phyloP scores from a whole-genome alignment of 495 filamentous ascomycete genomes.

The Astrothelium subdiscretum region DNA sequence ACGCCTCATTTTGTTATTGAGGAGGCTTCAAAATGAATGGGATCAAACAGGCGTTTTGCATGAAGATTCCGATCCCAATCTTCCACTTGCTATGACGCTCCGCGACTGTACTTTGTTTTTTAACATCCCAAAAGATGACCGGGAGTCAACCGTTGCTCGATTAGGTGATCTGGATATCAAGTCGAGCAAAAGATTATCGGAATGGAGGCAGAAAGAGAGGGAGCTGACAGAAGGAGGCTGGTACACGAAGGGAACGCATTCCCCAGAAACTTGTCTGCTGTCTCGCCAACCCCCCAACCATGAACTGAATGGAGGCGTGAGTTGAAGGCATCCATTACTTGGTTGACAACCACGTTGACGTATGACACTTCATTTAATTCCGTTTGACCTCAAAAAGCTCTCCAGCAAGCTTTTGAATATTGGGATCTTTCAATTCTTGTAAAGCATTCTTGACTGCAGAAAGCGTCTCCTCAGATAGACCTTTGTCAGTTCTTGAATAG shows the following conservation, averaged over 20 bases:
- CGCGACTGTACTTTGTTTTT: slow-evolving; percentile 81
- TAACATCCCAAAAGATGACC: slow-evolving; percentile 34
- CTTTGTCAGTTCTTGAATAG: slow-evolving; percentile 46
- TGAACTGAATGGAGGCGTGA: too few relatives aligned
- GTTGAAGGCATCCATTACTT: too few relatives aligned
- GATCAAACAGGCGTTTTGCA: neutral
- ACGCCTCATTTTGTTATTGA: neutral
- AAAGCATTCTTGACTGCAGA: slow-evolving; percentile 31
- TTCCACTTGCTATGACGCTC: slow-evolving; percentile 61
- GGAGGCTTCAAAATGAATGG: neutral
- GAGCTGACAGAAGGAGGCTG: slow-evolving; percentile 58
- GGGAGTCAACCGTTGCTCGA: slow-evolving; percentile 51
- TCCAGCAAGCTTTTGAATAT: slow-evolving; percentile 25
- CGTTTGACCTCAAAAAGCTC: slow-evolving; percentile 30
- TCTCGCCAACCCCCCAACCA: neutral
- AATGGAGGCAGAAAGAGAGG: slow-evolving; percentile 60
- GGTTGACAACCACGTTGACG: too few relatives aligned
- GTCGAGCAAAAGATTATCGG: slow-evolving; percentile 45
- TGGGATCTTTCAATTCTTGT: slow-evolving; percentile 25
- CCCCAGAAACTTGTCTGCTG: neutral
- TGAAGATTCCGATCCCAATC: neutral
- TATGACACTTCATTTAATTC: neutral
- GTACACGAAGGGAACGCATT: slow-evolving; percentile 44
- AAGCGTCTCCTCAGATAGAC: slow-evolving; percentile 37
- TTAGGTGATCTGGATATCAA: slow-evolving; percentile 87